phyloP scores from a whole-genome alignment of 495 filamentous ascomycete species.

The Tuber borchii region DNA sequence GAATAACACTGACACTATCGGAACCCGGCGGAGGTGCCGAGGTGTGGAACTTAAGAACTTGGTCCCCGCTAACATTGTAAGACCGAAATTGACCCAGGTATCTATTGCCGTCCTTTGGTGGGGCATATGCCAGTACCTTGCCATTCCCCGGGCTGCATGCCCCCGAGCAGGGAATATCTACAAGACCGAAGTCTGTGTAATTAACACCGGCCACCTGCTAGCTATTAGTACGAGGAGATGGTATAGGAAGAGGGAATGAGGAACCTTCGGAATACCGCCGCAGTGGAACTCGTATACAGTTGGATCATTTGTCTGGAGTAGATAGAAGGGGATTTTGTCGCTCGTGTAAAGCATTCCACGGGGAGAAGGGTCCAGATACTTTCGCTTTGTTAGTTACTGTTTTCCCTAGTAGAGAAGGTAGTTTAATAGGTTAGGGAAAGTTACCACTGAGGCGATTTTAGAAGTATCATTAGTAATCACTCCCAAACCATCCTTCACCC shows the following conservation, averaged over 20 bases:
- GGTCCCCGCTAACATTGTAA: neutral
- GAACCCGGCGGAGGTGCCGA: neutral
- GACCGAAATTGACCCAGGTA: neutral
- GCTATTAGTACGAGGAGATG: neutral
- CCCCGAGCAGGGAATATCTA: neutral
- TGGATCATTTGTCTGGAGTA: neutral
- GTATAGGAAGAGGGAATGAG: neutral
- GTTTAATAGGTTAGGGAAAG: neutral
- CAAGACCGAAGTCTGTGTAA: neutral
- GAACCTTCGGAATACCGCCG: neutral
- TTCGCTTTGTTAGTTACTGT: neutral
- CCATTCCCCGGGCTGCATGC: neutral
- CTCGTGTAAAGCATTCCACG: neutral
- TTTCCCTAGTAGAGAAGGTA: neutral
- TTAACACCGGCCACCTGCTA: neutral
- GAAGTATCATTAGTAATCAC: neutral
- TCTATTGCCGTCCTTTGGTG: neutral
- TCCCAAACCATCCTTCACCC: neutral
- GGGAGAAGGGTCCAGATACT: neutral
- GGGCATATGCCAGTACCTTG: neutral
- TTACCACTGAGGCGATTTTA: neutral
- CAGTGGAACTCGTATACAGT: neutral
- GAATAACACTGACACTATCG: neutral
- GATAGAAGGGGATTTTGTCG: neutral
- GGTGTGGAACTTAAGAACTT: neutral